Conservation (phyloP, 2,329 filamentous ascomycete species). For the Beauveria bassiana region DNA sequence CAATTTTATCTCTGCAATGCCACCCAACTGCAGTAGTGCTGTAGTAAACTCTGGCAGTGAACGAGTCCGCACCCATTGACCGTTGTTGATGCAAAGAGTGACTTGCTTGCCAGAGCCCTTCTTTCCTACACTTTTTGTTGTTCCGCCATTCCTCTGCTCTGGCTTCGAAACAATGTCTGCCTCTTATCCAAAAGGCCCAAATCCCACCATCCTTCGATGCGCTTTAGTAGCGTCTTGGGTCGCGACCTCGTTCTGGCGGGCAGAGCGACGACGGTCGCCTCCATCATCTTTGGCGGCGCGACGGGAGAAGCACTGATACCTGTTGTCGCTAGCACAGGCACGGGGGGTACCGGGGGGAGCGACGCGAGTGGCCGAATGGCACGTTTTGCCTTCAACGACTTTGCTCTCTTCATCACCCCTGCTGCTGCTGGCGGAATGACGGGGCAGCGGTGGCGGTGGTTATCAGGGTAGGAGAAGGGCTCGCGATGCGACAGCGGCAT, state of each 20-base stretch:
- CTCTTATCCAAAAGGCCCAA: constrained; percentile 40
- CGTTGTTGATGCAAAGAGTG: neutral
- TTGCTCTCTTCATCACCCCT: constrained; percentile 14
- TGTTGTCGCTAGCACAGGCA: constrained; percentile 12
- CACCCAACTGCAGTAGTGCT: neutral
- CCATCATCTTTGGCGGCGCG: neutral
- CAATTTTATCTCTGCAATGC: neutral
- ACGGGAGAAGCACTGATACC: neutral
- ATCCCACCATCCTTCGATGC: constrained; percentile 49
- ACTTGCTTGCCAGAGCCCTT: neutral
- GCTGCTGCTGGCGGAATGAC: constrained; percentile 21
- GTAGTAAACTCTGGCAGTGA: neutral
- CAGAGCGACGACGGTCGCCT: constrained; percentile 5
- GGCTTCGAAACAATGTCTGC: constrained; percentile 25
- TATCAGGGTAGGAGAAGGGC: constrained; percentile 17
- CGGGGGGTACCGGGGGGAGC: constrained; percentile 21
- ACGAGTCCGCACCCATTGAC: neutral
- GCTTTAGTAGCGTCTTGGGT: constrained; percentile 39
- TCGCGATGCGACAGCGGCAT: constrained; percentile 12
- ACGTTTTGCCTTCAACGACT: neutral
- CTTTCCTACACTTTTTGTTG: constrained; percentile 3
- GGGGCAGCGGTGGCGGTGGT: neutral
- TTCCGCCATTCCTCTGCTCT: constrained; percentile 12
- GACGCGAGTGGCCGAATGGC: constrained; percentile 17
- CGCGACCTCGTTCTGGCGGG: constrained; percentile 22